Evolutionary conservation across 2,329 filamentous ascomycete species (phyloP), one percentile per base, ranked within the genome.

Genomic region (Beauveria bassiana): DNA sequence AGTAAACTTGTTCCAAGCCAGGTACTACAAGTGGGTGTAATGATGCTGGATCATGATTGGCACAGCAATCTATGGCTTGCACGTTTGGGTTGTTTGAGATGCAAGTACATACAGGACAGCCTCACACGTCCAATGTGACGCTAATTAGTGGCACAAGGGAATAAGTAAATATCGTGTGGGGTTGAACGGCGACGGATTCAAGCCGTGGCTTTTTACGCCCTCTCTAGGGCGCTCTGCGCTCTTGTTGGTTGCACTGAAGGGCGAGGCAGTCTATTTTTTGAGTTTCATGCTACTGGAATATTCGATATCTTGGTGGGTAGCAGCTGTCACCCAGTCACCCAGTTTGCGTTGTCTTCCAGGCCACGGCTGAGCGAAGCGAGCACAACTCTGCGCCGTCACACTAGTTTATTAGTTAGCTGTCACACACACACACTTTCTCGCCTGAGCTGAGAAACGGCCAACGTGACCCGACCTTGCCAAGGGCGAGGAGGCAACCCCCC

Each of bases 251-350:
- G 46, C 38, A 59, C 45, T 24, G 22, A 50, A 59, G 38, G 40
- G 40, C n/a, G 2, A 22, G 40, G 49, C 49, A 45, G 40, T 14
- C 16, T 22, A 22, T 31, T 45, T 60, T 60, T 60, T 60, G 58
- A 60, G 58, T 60, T 60, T 60, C 12, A 28, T 24, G n/a, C 49
- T 52, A 59, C 47, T 40, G 40, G 40, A 52, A 38, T 34, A 34
- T 24, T 38, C 18, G 26, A 42, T 38, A 53, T n/a, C 49, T 9
- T 46, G 20, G 45, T 34, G 46, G 18, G 56, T 59, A 20, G 24
- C 12, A 43, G 34, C 56, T 51, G 56, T 26, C 20, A 40, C 34
- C 6, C 31, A 46, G 47, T 14, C 28, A 8, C 14, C 43, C 7
- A 16, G 53, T 28, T 40, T 43, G 52, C 46, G 14, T 24, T 22